phyloP scores from a whole-genome alignment of 176 grass and related monocot species.

The Carex pumila region DNA sequence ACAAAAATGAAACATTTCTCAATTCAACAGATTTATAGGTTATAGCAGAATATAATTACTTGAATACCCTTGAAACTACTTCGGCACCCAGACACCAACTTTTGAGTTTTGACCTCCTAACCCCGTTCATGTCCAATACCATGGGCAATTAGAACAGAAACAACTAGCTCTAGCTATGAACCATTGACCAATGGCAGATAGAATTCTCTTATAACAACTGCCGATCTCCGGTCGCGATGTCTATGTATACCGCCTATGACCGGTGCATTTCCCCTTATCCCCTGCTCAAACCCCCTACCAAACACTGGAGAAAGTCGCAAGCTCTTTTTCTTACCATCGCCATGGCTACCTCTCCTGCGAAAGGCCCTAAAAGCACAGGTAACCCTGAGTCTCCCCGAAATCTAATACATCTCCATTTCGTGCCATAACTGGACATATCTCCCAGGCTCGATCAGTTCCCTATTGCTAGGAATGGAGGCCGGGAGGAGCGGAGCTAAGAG shows the following conservation, averaged over 20 bases:
- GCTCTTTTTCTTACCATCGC: background rate
- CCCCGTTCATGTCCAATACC: background rate
- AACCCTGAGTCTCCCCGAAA: background rate
- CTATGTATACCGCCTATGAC: conserved; percentile 1
- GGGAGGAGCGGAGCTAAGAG: background rate
- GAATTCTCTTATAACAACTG: background rate
- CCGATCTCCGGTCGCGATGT: conserved; percentile 17
- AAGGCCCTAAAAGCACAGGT: background rate
- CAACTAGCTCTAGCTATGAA: background rate
- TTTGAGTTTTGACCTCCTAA: background rate
- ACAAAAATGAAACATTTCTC: too few relatives aligned
- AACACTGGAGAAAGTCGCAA: background rate
- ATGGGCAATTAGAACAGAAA: background rate
- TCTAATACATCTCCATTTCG: conserved; percentile 8
- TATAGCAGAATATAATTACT: background rate
- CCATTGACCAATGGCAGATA: background rate
- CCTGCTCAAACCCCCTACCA: background rate
- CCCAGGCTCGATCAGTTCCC: background rate
- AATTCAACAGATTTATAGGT: too few relatives aligned
- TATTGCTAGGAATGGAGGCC: background rate
- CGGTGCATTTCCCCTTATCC: conserved; percentile 16
- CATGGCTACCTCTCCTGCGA: conserved; percentile 45
- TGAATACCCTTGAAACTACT: background rate
- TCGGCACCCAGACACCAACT: background rate
- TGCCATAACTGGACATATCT: background rate